phyloP scores from a whole-genome alignment of 768 basidiomycete species.

The Boletus vinaceobasis region DNA sequence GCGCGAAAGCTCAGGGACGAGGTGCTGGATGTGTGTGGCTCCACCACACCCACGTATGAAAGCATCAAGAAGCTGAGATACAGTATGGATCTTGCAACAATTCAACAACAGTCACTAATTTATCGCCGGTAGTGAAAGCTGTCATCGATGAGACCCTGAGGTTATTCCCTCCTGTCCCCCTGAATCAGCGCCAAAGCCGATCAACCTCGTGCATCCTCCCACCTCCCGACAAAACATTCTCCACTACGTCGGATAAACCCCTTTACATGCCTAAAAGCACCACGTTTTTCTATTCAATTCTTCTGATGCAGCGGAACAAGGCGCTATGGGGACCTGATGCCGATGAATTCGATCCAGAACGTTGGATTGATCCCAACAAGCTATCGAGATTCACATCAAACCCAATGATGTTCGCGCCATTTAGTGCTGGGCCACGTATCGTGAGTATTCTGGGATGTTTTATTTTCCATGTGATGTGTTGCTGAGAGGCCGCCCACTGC shows the following conservation, averaged over 20 bases:
- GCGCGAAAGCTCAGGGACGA: conserved; percentile 53
- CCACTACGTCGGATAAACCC: conserved; percentile 34
- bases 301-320: conserved; percentile 65
- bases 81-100: conserved; percentile 39
- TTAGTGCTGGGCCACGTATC: conserved; percentile 66
- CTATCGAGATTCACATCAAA: conserved; percentile 49
- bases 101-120: conserved; percentile 4
- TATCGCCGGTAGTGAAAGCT: conserved; percentile 51
- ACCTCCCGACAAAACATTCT: conserved; percentile 47
- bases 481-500: conserved; percentile 17
- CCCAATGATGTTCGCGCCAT: conserved; percentile 70
- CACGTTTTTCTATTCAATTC: conserved; percentile 54
- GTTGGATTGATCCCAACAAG: conserved; percentile 67
- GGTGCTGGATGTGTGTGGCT: conserved; percentile 54
- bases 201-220: conserved; percentile 48
- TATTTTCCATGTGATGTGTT: conserved; percentile 1
- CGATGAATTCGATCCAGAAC: conserved; percentile 71
- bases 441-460: conserved; percentile 27
- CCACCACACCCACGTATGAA: conserved; percentile 51
- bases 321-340: conserved; percentile 75
- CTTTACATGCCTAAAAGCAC: conserved; percentile 60
- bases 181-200: conserved; percentile 64
- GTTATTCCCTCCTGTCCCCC: conserved; percentile 75
- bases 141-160: conserved; percentile 78
- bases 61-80: conserved; percentile 61